Evolutionary conservation across 1,284 basidiomycete genomes (phyloP), one percentile per base, ranked within the genome.

Genomic region (Afroboletus lepidellus): DNA sequence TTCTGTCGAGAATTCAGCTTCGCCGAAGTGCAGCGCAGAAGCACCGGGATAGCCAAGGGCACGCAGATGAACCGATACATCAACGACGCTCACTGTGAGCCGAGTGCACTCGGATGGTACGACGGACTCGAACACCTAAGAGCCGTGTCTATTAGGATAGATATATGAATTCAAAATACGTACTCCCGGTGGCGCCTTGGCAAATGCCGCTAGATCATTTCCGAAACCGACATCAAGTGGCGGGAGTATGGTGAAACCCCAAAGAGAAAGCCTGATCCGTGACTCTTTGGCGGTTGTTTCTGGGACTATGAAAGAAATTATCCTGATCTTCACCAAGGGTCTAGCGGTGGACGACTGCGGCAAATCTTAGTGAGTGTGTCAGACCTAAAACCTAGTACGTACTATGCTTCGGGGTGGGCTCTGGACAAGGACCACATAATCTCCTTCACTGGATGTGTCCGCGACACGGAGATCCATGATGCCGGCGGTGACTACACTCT

Each of bases 61-160:
- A n/a, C 81, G 73, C 2, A 81, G 57, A 45, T 84, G 83, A 21
- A 90, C 60, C 0, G 90, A 90, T 8, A 83, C 80, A 59, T 94
- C 86, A n/a, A 74, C 58, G n/a, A 93, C 59, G 49, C 77, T 79
- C 18, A 94, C 54, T 7, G 76, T 73, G 25, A 98, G 72, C 6
- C 77, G 75, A 2, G 94, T 97, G 29, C 90, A 75, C 66, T 98
- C 95, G 55, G 83, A 94, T 0, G 96, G 96, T 20, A 94, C 84
- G 13, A 98, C 93, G 41, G 93, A 83, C 66, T 97, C 94, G 65
- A 99, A 98, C 0, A 90, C 89, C 84, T 94, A 39, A 46, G 30
- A 27, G 30, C 49, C 34, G 20, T 36, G 36, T 46, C 46, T 16
- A 41, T 52, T 42, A 33, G 21, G 42, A 30, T 41, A 21, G 24